These are phyloP conservation scores for Colletotrichum cordylinicola DNA, from an alignment of 2,329 filamentous ascomycete genomes.

Conservation along the genomic window DNA sequence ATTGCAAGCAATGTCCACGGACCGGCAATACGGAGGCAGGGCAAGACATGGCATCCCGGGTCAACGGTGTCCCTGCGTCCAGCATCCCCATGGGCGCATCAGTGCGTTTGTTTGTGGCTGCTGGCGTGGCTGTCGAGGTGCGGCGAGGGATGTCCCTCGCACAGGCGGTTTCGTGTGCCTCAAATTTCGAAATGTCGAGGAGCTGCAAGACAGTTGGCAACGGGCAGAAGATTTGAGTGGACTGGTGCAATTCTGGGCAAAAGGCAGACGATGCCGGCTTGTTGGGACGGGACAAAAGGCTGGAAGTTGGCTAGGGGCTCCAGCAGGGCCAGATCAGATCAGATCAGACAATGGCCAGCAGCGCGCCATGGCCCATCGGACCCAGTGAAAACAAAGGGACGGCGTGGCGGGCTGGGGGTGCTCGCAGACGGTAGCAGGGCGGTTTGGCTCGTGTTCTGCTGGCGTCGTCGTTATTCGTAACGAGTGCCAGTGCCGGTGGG, in stretches of 20 bases:
- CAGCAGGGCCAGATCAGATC: not conserved
- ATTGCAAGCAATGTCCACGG: not conserved
- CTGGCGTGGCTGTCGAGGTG: not conserved
- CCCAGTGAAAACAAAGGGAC: not conserved
- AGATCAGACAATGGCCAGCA: not conserved
- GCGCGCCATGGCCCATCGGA: not conserved
- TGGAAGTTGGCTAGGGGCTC: not conserved
- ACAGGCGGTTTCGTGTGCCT: slow-evolving; percentile 10
- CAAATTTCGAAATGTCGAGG: not conserved
- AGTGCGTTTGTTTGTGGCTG: slow-evolving; percentile 16
- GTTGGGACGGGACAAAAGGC: not conserved
- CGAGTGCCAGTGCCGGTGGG: not conserved
- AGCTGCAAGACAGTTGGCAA: not conserved
- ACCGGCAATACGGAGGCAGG: not conserved
- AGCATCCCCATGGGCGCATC: not conserved
- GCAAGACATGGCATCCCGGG: not conserved
- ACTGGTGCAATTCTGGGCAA: not conserved
- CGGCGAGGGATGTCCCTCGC: not conserved
- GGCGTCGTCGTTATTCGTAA: not conserved
- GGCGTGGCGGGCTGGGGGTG: not conserved
- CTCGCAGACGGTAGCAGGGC: not conserved
- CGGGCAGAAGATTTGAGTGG: slow-evolving; percentile 10
- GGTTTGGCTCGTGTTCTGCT: not conserved
- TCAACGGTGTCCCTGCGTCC: not conserved
- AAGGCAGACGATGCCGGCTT: not conserved